Evolutionary conservation across 371 early-diverging fungal genomes (phyloP).

Genomic region (Apophysomyces ossiformis): DNA sequence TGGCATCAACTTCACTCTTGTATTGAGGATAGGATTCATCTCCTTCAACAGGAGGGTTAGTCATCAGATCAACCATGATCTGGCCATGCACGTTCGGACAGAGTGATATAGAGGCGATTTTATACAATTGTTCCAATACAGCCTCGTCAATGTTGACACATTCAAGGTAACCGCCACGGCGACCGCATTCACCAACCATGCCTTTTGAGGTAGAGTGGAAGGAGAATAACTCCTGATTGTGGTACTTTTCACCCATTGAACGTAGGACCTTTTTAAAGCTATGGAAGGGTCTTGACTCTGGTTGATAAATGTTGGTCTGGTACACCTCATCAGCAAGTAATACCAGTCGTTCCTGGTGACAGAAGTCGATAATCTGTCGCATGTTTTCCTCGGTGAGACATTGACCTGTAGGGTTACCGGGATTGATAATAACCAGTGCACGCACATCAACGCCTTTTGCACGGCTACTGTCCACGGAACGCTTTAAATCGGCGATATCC

Average conservation of each 20-base stretch:
- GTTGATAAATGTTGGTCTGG: constrained; percentile 89
- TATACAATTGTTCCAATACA: constrained; percentile 87
- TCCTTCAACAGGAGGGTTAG: constrained; percentile 88
- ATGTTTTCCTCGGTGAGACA: constrained; percentile 79
- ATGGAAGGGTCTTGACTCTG: constrained; percentile 81
- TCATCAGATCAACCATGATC: constrained; percentile 92
- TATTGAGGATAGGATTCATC: constrained; percentile 80
- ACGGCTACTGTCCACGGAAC: constrained; percentile 65
- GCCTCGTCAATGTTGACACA: constrained; percentile 78
- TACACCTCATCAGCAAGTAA: constrained; percentile 96
- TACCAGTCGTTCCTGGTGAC: constrained; percentile 74
- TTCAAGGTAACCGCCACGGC: constrained; percentile 98
- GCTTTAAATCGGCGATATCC: constrained; percentile 61
- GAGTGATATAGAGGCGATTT: constrained; percentile 89
- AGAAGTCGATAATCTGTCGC: constrained; percentile 82
- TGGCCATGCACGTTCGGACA: constrained; percentile 92
- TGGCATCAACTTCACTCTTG: constrained; percentile 70
- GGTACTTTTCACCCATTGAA: constrained; percentile 64
- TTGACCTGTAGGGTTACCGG: constrained; percentile 96
- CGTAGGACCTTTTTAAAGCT: constrained; percentile 90
- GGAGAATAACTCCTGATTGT: constrained; percentile 62
- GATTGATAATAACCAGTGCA: constrained; percentile 94
- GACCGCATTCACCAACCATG: constrained; percentile 98
- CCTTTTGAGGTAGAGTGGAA: constrained; percentile 95
- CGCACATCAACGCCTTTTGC: constrained; percentile 80